Evolutionary conservation across 768 basidiomycete species (phyloP).

Genomic region (Leccinum subgranulosum): DNA sequence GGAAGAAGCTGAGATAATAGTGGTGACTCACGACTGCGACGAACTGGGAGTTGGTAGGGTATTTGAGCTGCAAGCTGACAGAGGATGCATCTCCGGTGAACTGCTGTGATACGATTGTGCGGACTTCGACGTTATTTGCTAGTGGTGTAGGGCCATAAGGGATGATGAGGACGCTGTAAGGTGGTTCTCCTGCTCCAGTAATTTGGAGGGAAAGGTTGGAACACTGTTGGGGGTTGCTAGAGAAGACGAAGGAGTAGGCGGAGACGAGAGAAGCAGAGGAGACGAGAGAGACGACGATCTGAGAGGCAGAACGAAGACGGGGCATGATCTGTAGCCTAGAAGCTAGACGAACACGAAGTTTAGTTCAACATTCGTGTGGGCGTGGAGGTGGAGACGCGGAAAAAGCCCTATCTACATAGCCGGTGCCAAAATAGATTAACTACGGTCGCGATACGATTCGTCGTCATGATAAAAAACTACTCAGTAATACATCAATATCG

Average conservation of each 20-base stretch:
- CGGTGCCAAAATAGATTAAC: slow-evolving; percentile 9
- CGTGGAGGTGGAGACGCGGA: neutral
- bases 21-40: slow-evolving; percentile 66
- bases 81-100: slow-evolving; percentile 43
- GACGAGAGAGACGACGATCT: slow-evolving; percentile 9
- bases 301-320: neutral
- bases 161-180: slow-evolving; percentile 64
- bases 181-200: slow-evolving; percentile 59
- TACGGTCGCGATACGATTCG: neutral
- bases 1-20: neutral
- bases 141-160: slow-evolving; percentile 66
- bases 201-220: slow-evolving; percentile 57
- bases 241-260: slow-evolving; percentile 43
- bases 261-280: slow-evolving; percentile 30
- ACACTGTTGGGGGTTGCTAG: slow-evolving; percentile 60
- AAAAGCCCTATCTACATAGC: neutral
- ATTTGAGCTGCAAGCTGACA: slow-evolving; percentile 56
- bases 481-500: neutral
- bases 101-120: slow-evolving; percentile 53
- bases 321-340: slow-evolving; percentile 11
- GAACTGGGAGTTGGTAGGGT: slow-evolving; percentile 66
- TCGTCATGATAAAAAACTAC: neutral
- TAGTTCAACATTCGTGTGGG: slow-evolving; percentile 9
- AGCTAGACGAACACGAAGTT: slow-evolving; percentile 1
- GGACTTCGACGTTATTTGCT: slow-evolving; percentile 58